Evolutionary conservation across 768 basidiomycete species (phyloP), one percentile per base, ranked within the genome.

Genomic region (Boletus rubropictus): DNA sequence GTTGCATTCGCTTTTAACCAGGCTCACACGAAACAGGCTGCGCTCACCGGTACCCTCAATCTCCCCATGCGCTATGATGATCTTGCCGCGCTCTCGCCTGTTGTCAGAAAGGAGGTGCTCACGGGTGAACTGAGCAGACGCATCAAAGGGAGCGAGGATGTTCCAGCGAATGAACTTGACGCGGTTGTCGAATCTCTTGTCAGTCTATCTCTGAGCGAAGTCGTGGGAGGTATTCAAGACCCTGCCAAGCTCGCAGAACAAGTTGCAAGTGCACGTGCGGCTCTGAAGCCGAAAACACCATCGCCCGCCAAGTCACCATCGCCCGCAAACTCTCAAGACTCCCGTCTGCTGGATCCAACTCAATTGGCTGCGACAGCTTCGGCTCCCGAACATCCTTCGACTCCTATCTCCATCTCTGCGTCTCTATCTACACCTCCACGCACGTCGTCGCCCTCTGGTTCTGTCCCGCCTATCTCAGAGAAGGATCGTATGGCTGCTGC

Each of bases 41-140:
- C 90, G 3, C 74, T 91, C 5, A 70, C 82, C 5, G 90, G 89
- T 14, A 89, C 82, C 0, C 73, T 89, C 32, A 88, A 84, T 60
- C 63, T 91, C 15, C 84, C 89, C 0, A 86, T 90, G 81, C 83
- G 80, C n/a, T 90, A 89, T 50, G 90, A 92, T 53, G 88, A 91
- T 47, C 76, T 92, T 6, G 75, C 88, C 0, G 76, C 81, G 0
- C 70, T 93, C 34, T 90, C 90, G 10, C 89, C 90, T 15, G 90
- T 92, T 17, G 89, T 92, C 11, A 81, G 90, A 54, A 86, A 84
- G 61, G 88, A 90, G 58, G 85, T 92, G 5, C 73, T 93, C 22
- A 82, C 86, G 0, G 90, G 89, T 27, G 90, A 92, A 63, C 71
- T 92, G 22, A 84, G 78, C 57, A 78, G 89, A 48, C 81, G 86